A percentile compares a stretch with the other conserved stretches of the same genome.
phyloP scores from a whole-genome alignment of 331 rosid species.

The Stylosanthes scabra region DNA sequence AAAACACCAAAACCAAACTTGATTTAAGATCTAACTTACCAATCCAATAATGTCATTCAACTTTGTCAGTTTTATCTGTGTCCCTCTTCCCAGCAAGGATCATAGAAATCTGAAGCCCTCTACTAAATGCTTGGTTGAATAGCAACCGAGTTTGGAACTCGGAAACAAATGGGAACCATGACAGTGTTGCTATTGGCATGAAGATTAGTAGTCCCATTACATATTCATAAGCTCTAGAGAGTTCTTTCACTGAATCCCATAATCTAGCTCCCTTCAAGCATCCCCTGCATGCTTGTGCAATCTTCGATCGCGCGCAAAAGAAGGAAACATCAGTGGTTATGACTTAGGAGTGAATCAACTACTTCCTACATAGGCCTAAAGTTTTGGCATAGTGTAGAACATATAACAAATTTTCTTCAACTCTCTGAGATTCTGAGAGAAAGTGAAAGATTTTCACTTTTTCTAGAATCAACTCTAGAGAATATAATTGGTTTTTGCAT shows the following conservation, averaged over 20 bases:
- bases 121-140: slow-evolving; percentile 95
- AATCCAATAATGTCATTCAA: slow-evolving; percentile 36
- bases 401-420: slow-evolving; percentile 13
- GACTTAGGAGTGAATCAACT: not conserved
- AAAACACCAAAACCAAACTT: not conserved
- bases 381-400: slow-evolving; percentile 1
- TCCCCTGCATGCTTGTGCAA: slow-evolving; percentile 82
- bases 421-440: slow-evolving; percentile 3
- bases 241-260: slow-evolving; percentile 89
- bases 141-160: slow-evolving; percentile 95
- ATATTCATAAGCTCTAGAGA: slow-evolving; percentile 88
- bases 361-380: slow-evolving; percentile 9
- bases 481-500: too few species aligned
- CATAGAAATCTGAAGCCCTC: slow-evolving; percentile 97
- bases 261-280: slow-evolving; percentile 58
- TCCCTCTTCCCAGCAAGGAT: slow-evolving; percentile 85
- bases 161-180: slow-evolving; percentile 94
- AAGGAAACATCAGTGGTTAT: slow-evolving; percentile 23
- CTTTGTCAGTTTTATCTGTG: slow-evolving; percentile 46
- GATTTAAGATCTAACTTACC: slow-evolving; percentile 31
- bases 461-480: too few species aligned
- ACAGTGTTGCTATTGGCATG: slow-evolving; percentile 81
- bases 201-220: slow-evolving; percentile 82
- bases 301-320: slow-evolving; percentile 46
- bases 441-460: not conserved